Base-by-base conservation (phyloP, 305 asterid species). In the Fraxinus angustifolia region DNA sequence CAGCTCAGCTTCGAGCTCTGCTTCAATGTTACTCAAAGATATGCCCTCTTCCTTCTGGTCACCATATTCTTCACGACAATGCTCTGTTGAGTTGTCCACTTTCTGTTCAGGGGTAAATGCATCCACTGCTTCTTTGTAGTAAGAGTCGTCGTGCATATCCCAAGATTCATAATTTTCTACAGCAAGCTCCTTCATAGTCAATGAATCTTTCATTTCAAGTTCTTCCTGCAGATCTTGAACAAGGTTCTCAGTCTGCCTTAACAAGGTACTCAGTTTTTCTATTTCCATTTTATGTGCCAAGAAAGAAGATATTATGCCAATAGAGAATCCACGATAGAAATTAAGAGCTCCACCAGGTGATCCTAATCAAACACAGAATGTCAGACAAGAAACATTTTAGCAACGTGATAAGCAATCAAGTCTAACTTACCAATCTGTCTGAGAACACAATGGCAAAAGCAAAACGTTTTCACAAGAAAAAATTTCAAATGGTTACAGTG, bases 1-100 rank as follows among this genome's bases (percentile, higher is more conserved):
- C 79, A 93, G 87, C 84, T 95, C 99, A 7, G 95, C 98, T 90
- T 92, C 97, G 80, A 95, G 99, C 91, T 93, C 99, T 53, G 97
- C 97, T 91, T 92, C 99, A 78, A 95, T 93, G 84, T 83, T 87
- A 85, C 92, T 87, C 82, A 91, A 84, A 33, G 97, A 91, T 82
- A 90, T 89, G 80, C 89, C 97, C 76, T 87, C 93, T 26, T 83
- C 80, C 81, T 82, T 87, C 81, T 76, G 87, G 80, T 83, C 84
- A 67, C 79, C 76, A 81, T 40, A 73, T 62, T 89, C 85, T 21
- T 79, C 87, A 40, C 50, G 71, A 65, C 58, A 31, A 16, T 83
- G 33, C 53, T 53, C 58, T 19, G 81, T 50, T 28, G 79, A 38
- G 65, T 81, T 40, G 19, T 86, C 56, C 38, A 60, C 53, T 62